Evolutionary conservation across 78 protist genomes (phyloP), one percentile per base, ranked within the genome.

Genomic region (Dictyostelium purpureum): DNA sequence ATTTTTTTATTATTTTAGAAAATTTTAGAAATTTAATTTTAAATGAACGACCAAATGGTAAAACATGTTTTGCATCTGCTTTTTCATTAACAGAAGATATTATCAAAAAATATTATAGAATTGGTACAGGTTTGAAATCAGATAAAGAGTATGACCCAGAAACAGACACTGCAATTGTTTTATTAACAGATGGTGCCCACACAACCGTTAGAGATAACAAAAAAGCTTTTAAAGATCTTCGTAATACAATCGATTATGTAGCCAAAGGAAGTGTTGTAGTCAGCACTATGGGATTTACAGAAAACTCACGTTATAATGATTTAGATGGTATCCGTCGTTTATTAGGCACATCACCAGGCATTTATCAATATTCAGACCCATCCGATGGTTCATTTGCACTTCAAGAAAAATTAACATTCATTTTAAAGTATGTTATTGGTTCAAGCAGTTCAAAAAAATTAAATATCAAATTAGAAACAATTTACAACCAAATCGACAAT

Each of bases 201-300:
- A 85, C 92, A 10, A 85, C 92, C 1, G 56, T 51, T 35, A 77
- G 92, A 57, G 92, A 85, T 59, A 81, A 85, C 43, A 52, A 45
- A 10, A 37, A 24, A 14, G 80, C 80, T 14, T 85, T 85, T 45
- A 19, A 19, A 26, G 33, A 45, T 42, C 28, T 85, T 10, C 38
- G 71, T 6, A 12, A 52, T 19, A 10, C 66, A 12, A 85, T 85
- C 52, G 52, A 70, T 37, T 28, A 37, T 12, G 65, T 73, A 4
- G 28, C 28, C 2, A 37, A 51, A 6, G 26, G 59, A 7, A 6
- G 43, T 0, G 33, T 79, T 38, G 78, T 70, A 24, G 71, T 37
- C 2, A 88, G 82, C 54, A 81, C 91, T 18, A 77, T 90, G 79
- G 95, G 95, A 18, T 90, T 90, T 70, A 90, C 95, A 49, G 49